Base-by-base conservation (phyloP, 495 filamentous ascomycete genomes). In the Cudoniella acicularis region DNA sequence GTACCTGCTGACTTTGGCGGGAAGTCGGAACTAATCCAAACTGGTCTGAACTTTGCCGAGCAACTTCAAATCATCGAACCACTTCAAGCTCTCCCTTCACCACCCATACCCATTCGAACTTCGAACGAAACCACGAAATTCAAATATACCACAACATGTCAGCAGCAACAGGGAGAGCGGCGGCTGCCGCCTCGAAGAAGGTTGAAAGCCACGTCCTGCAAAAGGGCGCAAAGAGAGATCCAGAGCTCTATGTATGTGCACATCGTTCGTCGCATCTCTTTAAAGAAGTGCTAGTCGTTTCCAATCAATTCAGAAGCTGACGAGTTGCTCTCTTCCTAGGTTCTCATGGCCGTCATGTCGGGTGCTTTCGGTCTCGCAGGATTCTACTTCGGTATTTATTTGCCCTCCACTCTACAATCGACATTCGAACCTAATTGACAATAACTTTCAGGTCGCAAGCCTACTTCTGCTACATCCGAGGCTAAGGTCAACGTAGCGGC, bases 341-440 rank as follows among this genome's bases (percentile, higher is more conserved):
- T 96, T 66, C 86, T 98, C 52, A 79, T 91, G 60, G 89, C 84
- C 67, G 87, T 98, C 66, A 97, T 98, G 95, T 86, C 89, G 59
- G 85, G 86, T 70, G 88, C 89, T 67, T 89, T 96, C 67, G 83
- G 84, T 56, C 82, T 94, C 69, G 95, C 88, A 57, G 94, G 94
- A 67, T 96, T 85, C 84, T 87, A 89, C 75, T 91, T 91, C 63
- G 84, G 85, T 87, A 77, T 26, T n/a, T n/a, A n/a, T n/a, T n/a
- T 24, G 49, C 18, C 9, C 13, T 17, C 21, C 11, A 20, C 23
- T 59, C 72, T 62, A 42, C 36, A 27, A 52, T 26, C 50, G 17
- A 27, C 10, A n/a, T 50, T 22, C 23, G 51, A 41, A 50, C 56
- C 41, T 27, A 49, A 54, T 63, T 65, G 65, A 61, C 63, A 42